Percentiles rank a stretch among this genome's conserved stretches.
Evolutionary conservation across 106 monocot genomes (phyloP).

Genomic region (Cymbidium sinense): DNA sequence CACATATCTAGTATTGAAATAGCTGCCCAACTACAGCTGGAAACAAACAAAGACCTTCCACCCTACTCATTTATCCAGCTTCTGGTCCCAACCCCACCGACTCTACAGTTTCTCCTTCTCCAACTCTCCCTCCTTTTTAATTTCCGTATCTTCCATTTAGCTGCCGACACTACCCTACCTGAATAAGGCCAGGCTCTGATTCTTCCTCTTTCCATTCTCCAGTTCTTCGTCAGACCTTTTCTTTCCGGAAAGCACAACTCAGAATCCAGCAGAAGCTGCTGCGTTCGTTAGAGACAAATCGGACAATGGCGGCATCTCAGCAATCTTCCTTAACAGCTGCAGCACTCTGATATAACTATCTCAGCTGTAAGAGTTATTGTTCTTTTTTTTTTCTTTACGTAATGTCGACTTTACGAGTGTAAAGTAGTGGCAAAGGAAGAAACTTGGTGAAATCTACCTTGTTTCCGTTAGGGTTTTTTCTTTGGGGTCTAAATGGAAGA

Average conservation of each 20-base stretch:
- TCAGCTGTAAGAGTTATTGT: not conserved
- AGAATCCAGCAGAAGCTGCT: not conserved
- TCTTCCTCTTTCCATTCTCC: not conserved
- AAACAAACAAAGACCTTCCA: not conserved
- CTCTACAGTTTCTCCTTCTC: not conserved
- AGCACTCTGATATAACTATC: not conserved
- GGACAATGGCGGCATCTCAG: not conserved
- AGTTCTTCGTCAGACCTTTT: not conserved
- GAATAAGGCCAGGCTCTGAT: no score
- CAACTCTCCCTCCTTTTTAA: not conserved
- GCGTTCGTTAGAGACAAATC: not conserved
- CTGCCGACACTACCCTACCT: not conserved
- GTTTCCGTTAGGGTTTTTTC: not conserved
- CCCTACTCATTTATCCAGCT: not conserved
- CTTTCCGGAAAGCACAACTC: not conserved
- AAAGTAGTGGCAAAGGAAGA: not conserved
- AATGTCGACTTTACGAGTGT: not conserved
- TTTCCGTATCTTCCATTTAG: not conserved
- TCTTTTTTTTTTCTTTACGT: not conserved
- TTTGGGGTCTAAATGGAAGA: not conserved
- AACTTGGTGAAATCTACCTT: not conserved
- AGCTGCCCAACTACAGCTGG: not conserved
- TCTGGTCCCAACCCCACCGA: not conserved
- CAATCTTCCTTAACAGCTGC: not conserved
- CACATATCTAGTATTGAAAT: not conserved